A percentile compares a stretch with the other conserved stretches of the same genome.
Conservation (phyloP, 78 protist genomes). For the Blattamonas nauphoetae region DNA sequence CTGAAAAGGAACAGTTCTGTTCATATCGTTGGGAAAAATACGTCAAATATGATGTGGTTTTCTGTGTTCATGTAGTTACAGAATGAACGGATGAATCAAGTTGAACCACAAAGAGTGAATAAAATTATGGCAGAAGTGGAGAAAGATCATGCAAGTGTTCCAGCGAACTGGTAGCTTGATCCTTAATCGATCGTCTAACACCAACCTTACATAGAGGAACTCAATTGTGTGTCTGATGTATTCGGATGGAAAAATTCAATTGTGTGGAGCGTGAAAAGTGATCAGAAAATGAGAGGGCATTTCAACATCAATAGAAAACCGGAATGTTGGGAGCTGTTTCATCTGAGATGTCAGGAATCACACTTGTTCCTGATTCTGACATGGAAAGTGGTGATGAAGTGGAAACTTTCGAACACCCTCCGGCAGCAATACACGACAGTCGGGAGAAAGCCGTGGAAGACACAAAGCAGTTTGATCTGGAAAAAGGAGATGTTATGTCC, state of each 20-base stretch:
- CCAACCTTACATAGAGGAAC: slow-evolving; percentile 17
- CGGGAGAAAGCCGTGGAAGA: no score
- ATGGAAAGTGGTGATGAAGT: no score
- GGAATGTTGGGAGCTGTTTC: no score
- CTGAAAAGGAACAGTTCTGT: slow-evolving; percentile 17
- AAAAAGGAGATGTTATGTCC: no score
- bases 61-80: neutral
- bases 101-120: neutral
- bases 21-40: neutral
- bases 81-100: neutral
- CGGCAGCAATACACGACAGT: no score
- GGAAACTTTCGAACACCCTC: no score
- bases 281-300: neutral
- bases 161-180: no score
- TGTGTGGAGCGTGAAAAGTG: neutral
- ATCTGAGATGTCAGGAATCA: no score
- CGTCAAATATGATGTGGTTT: neutral
- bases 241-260: neutral
- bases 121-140: neutral
- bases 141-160: neutral
- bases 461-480: no score
- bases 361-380: no score
- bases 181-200: slow-evolving; percentile 5
- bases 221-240: neutral
- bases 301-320: no score